These are phyloP conservation scores for Citeromyces hawaiiensis DNA, from an alignment of 1,139 yeast genomes.

Conservation along the genomic window DNA sequence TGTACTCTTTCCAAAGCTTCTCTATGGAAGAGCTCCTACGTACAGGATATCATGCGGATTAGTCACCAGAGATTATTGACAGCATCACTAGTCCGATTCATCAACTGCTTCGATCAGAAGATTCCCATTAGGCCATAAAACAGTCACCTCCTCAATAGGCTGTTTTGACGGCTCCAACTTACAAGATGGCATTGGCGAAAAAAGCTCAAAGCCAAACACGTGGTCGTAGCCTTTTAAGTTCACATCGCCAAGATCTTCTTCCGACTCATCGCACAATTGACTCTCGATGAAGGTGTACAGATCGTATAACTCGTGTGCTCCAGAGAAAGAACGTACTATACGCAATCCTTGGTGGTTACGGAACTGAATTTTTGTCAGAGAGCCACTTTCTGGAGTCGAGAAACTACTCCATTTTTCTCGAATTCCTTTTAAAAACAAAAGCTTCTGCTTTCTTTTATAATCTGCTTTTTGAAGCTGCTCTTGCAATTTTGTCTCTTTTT, in stretches of 20 bases:
- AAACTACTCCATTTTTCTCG: slow-evolving; percentile 8
- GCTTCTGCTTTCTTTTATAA: slow-evolving; percentile 6
- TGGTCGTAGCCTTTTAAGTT: slow-evolving; percentile 14
- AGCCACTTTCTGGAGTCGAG: slow-evolving; percentile 17
- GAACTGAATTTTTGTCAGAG: slow-evolving; percentile 24
- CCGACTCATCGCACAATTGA: slow-evolving; percentile 14
- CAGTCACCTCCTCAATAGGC: slow-evolving; percentile 26
- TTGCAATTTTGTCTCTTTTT: slow-evolving; percentile 5
- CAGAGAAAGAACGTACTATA: slow-evolving; percentile 38
- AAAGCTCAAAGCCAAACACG: slow-evolving; percentile 30
- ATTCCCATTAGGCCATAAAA: slow-evolving; percentile 53
- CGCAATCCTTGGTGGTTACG: slow-evolving; percentile 51
- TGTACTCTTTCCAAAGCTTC: too few relatives aligned
- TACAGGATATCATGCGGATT: too few relatives aligned
- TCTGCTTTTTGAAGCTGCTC: slow-evolving; percentile 7
- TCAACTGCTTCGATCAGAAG: slow-evolving; percentile 33
- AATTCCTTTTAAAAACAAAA: slow-evolving; percentile 8
- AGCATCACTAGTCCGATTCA: slow-evolving; percentile 5
- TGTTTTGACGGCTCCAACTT: slow-evolving; percentile 20
- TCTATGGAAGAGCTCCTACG: too few relatives aligned
- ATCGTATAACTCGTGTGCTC: slow-evolving; percentile 36
- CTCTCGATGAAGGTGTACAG: slow-evolving; percentile 55
- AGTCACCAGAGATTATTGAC: too few relatives aligned
- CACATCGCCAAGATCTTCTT: slow-evolving; percentile 4
- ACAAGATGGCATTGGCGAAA: slow-evolving; percentile 47